Conservation (phyloP, 2,329 filamentous ascomycete genomes). For the Alternaria dauci region DNA sequence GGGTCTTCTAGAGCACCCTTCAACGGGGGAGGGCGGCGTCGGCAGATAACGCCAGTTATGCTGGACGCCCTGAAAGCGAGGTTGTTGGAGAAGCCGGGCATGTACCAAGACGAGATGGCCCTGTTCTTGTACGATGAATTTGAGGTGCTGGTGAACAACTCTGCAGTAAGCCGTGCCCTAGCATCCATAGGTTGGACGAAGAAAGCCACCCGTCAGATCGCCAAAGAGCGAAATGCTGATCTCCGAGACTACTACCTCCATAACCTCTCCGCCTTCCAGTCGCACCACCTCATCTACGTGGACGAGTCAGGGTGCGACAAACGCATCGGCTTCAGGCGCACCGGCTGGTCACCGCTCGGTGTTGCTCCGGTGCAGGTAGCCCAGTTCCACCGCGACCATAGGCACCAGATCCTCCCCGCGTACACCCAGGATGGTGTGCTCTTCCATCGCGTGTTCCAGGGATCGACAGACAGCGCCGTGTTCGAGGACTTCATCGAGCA, state of each 20-base stretch:
- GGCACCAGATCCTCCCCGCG: constrained; percentile 19
- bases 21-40: too few relatives aligned
- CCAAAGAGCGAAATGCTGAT: constrained; percentile 46
- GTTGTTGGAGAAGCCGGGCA: too few relatives aligned
- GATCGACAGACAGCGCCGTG: constrained; percentile 16
- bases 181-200: constrained; percentile 37
- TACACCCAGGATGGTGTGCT: not conserved
- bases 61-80: too few relatives aligned
- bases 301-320: constrained; percentile 53
- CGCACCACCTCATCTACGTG: constrained; percentile 49
- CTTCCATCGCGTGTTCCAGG: constrained; percentile 5
- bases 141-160: too few relatives aligned
- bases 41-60: too few relatives aligned
- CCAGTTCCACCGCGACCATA: constrained; percentile 14
- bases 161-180: not conserved
- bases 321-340: constrained; percentile 44
- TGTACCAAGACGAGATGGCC: too few relatives aligned
- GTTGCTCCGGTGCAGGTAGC: constrained; percentile 29
- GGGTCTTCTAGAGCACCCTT: too few relatives aligned
- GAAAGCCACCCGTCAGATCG: constrained; percentile 42
- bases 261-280: constrained; percentile 43
- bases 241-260: constrained; percentile 49
- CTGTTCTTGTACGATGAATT: too few relatives aligned
- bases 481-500: constrained; percentile 24
- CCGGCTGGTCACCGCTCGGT: constrained; percentile 44